Evolutionary conservation across 768 basidiomycete species (phyloP), one percentile per base, ranked within the genome.

Genomic region (Suillus cothurnatus): DNA sequence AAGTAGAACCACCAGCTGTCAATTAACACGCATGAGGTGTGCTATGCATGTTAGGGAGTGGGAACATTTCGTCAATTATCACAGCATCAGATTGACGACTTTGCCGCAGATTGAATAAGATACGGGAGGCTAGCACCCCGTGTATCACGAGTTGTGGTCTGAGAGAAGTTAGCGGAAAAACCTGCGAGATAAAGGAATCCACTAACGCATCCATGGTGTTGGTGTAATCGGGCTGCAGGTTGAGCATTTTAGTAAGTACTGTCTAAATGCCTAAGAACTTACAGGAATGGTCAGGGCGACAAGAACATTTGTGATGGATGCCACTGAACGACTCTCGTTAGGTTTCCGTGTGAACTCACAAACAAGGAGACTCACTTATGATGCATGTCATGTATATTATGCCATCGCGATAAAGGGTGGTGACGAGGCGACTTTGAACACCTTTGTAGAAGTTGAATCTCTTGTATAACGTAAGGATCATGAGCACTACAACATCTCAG

Each of bases 91-190:
- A 38, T 8, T 17, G 36, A 23, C 61, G 28, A 7, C 62, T 31
- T 11, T 6, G 23, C 6, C 61, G 23, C 34, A 62, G 34, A 55
- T 62, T 55, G 53, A 62, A 38, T 62, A 62, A n/a, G 23, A 62
- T 62, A 34, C 52, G 61, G 38, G 50, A 62, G 36, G 61, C 61
- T 28, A 62, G 14, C 15, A 62, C 8, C 6, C 61, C 26, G 32
- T 57, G 50, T 9, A 62, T 23, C 7, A 57, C 52, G 17, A 62
- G 32, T 36, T 62, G 52, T 6, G 50, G 34, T 26, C 61, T 56
- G 23, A 52, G 60, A 31, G 23, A 19, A 61, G 15, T 34, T 14
- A 56, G 34, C 15, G 7, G 14, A 34, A 57, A 21, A 38, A 57
- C 34, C 15, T 57, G 34, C 0, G 1, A 57, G 56, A 36, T 9